Conservation (phyloP, 75 land plant species). For the Isoetes taiwanensis region DNA sequence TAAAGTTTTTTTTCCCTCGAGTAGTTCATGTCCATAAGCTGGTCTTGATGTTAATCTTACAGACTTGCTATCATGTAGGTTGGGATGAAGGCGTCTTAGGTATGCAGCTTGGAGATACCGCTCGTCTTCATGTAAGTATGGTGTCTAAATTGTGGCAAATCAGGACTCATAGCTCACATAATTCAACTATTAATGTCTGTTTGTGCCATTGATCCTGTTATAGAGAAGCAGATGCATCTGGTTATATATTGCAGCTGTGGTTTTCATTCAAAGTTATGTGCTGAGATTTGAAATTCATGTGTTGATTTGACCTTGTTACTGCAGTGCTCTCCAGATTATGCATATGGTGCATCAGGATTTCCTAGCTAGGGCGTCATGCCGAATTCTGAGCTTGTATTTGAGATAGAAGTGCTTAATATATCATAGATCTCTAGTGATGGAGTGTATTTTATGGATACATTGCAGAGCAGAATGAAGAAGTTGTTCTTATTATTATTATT, state of each 20-base stretch:
- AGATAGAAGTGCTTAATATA: slow-evolving; percentile 76
- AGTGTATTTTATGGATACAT: too few species aligned
- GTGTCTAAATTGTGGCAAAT: neutral
- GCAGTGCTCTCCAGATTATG: slow-evolving; percentile 97
- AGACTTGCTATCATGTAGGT: slow-evolving; percentile 23
- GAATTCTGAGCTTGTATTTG: slow-evolving; percentile 77
- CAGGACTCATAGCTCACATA: neutral
- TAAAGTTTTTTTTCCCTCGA: slow-evolving; percentile 11
- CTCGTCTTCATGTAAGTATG: slow-evolving; percentile 34
- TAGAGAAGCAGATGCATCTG: too few species aligned
- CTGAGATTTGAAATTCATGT: too few species aligned
- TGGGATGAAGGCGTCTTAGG: slow-evolving; percentile 96
- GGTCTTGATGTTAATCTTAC: neutral
- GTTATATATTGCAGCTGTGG: too few species aligned
- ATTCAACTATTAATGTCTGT: neutral
- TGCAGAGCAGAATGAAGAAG: too few species aligned
- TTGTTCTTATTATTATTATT: too few species aligned
- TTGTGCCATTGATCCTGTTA: neutral
- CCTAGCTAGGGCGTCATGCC: slow-evolving; percentile 88
- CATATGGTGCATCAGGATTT: slow-evolving; percentile 78
- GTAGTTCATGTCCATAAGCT: neutral
- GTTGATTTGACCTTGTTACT: too few species aligned
- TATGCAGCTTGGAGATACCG: slow-evolving; percentile 73
- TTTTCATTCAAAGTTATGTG: too few species aligned
- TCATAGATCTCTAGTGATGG: too few species aligned